Base-by-base conservation (phyloP, 208 protist genomes). In the Zelonia costaricensis region DNA sequence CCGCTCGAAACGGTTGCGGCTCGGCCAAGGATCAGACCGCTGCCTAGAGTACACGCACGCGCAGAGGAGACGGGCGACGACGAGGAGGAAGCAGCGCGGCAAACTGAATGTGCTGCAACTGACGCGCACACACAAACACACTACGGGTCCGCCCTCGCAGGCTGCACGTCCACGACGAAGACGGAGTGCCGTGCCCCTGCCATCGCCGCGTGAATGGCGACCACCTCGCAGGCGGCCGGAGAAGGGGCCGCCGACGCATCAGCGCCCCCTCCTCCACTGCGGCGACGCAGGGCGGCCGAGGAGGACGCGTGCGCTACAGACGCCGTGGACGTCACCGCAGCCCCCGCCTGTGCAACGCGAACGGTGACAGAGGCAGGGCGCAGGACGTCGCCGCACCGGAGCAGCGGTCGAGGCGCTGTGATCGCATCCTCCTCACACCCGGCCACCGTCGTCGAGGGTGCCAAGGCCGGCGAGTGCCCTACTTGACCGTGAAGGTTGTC, bases 401-500 rank as follows among this genome's bases (percentile, higher is more conserved):
- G 45, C 27, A 88, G 31, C 42, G 15, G 13, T 2, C 62, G 62
- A 22, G 73, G 66, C 5, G 25, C 36, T 18, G 65, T 1, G 25
- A 82, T 61, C 1, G 28, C 42, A 10, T 62, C 60, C 12, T 48
- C 61, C 8, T 48, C 54, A 7, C 12, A 13, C 10, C 5, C 30
- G n/a, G n/a, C n/a, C n/a, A 18, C 56, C 47, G 20, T 51, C 47
- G 0, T 51, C 49, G 53, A 18, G 9, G 0, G 10, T 47, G 10
- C 1, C 35, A 3, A 16, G 10, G 4, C 1, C 22, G 1, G 18
- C 13, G 38, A 8, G 7, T 5, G 16, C 9, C 77, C 83, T 13
- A 95, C 52, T 51, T 95, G 84, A 25, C 86, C 86, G 60, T 93
- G 75, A 43, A 93, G 68, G 61, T 95, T 93, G 45, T 86, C 80